Conservation (phyloP, 768 basidiomycete species). For the Amanita brunnescens region DNA sequence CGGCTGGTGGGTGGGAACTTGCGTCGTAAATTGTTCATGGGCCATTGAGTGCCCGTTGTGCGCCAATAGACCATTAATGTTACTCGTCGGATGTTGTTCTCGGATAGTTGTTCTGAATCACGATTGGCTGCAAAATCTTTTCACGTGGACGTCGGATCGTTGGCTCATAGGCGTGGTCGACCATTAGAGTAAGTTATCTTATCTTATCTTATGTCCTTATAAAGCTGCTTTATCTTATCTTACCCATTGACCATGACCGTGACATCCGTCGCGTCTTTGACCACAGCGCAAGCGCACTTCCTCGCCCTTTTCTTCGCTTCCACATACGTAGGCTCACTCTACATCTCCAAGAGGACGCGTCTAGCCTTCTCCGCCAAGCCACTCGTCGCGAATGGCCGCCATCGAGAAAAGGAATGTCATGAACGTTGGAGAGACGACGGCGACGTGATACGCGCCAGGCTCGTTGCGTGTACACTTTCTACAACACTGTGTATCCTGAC, state of each 20-base stretch:
- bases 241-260: background rate
- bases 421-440: conserved; percentile 77
- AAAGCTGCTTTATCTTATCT: too few relatives aligned
- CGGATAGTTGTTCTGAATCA: too few relatives aligned
- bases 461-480: conserved; percentile 57
- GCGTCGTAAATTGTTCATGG: too few relatives aligned
- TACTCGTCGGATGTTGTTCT: too few relatives aligned
- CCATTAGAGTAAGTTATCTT: too few relatives aligned
- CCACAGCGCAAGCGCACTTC: conserved; percentile 1
- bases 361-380: background rate
- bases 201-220: too few relatives aligned
- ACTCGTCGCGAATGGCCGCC: conserved; percentile 12
- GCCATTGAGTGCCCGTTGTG: too few relatives aligned
- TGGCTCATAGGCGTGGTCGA: too few relatives aligned
- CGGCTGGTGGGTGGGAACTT: too few relatives aligned
- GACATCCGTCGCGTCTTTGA: background rate
- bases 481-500: conserved; percentile 48
- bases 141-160: too few relatives aligned
- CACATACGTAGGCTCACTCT: conserved; percentile 5
- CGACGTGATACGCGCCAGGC: conserved; percentile 70
- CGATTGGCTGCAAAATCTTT: too few relatives aligned
- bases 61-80: too few relatives aligned
- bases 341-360: conserved; percentile 3
- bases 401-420: conserved; percentile 17
- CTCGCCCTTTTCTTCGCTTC: conserved; percentile 4